Evolutionary conservation across 345 rosid species (phyloP), one percentile per base, ranked within the genome.

Genomic region (Hypericum androsaemum): DNA sequence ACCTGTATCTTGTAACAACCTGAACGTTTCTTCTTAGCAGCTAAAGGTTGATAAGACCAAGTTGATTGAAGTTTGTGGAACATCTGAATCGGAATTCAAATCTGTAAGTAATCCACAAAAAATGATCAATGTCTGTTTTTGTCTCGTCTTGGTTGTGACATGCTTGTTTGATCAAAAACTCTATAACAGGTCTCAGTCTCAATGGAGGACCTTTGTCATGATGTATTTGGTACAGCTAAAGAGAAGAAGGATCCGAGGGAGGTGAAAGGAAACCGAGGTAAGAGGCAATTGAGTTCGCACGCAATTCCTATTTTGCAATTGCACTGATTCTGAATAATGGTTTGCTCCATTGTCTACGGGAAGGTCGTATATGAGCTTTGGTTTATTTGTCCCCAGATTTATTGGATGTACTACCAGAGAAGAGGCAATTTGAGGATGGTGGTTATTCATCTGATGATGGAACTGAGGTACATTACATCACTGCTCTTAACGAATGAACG

Each of bases 1-100:
- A 41, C 5, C 17, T 45, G 38, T 61, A 41, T 5, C 7, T 28
- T 6, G 9, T 35, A 54, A 7, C 44, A 46, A 13, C 37, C 32
- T 57, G 9, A 58, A 28, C 38, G 7, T 32, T 54, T 12, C 52
- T 10, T 5, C 51, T 44, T 71, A 54, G 42, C 88, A 92, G 97
- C 90, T 92, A 11, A 92, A 81, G 77, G 64, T 83, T 32, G 98
- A 92, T 65, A 92, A 83, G 63, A 54, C 64, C 47, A 88, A 74
- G 77, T 51, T 92, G 78, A 88, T 85, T 40, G 97, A 92, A 56
- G 86, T 83, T 51, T 88, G 97, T 53, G 98, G 98, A 37, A 78
- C 90, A 38, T 80, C 96, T 47, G 95, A 88, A 69, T 58, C 87
- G 22, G 97, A 88, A 64, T 92, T 92, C 67, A 67, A 81, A 58